Evolutionary conservation across 2,329 filamentous ascomycete genomes (phyloP), one percentile per base, ranked within the genome.

Genomic region (Arthrobotrys iridis): DNA sequence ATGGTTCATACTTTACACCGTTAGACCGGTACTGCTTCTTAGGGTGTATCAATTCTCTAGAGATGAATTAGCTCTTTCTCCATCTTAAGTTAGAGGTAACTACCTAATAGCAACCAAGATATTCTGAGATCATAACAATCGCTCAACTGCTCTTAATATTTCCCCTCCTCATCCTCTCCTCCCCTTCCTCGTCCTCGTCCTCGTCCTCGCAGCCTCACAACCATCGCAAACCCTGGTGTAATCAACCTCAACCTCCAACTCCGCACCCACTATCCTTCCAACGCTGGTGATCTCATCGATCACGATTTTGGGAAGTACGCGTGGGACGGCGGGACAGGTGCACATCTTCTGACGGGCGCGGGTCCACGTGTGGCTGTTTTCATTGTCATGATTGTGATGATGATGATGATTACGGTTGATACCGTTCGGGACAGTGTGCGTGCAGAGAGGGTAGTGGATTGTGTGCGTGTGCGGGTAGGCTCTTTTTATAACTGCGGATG

Each of bases 131-230:
- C n/a, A n/a, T n/a, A n/a, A n/a, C 28, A 33, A 5, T 33, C 28
- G 28, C 10, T 33, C 28, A 10, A 33, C 4, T 33, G 4, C 28
- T 33, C 4, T 33, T 40, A 5, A 40, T 15, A 40, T 13, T n/a
- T n/a, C n/a, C n/a, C n/a, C n/a, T n/a, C 4, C 35, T 33, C 4
- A 33, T n/a, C n/a, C 50, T 18, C 28, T 28, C 28, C 30, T 13
- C 11, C 11, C 15, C 11, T 40, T 40, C 35, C 35, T n/a, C 35
- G 11, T 40, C 11, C n/a, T 10, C 35, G n/a, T 7, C 37, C 57
- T 46, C 77, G 46, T 48, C 76, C 68, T 43, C 45, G 62, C 13
- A 91, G 91, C 1, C 93, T 84, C 75, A 88, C 87, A 72, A 93
- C 83, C 3, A 87, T 86, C 76, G 88, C 89, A 1, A 88, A 46